Evolutionary conservation across 768 basidiomycete genomes (phyloP).

Genomic region (Boletus sp.): DNA sequence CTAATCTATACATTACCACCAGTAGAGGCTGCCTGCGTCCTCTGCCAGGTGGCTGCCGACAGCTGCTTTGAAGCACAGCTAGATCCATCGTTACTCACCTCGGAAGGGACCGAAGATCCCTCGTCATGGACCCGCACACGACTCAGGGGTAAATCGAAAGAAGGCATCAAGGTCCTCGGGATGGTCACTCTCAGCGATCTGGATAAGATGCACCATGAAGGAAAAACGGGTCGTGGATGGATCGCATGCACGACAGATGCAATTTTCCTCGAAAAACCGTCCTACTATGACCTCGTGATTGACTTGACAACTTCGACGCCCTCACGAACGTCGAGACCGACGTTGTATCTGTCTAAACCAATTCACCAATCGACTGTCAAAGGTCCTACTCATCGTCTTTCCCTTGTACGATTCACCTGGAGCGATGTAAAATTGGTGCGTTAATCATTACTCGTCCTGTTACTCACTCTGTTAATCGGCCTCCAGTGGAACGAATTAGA

Average conservation of each 20-base stretch:
- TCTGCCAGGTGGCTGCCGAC: slow-evolving; percentile 61
- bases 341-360: slow-evolving; percentile 58
- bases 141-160: slow-evolving; percentile 40
- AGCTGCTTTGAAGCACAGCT: slow-evolving; percentile 53
- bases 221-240: slow-evolving; percentile 66
- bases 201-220: slow-evolving; percentile 55
- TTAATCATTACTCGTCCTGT: not conserved
- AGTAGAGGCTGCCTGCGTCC: slow-evolving; percentile 72
- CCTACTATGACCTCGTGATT: slow-evolving; percentile 76
- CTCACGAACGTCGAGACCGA: slow-evolving; percentile 58
- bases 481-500: slow-evolving; percentile 75
- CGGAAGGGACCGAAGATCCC: slow-evolving; percentile 20
- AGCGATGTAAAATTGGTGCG: slow-evolving; percentile 74
- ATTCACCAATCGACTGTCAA: slow-evolving; percentile 35
- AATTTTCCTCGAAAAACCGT: slow-evolving; percentile 77
- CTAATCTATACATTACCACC: slow-evolving; percentile 78
- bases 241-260: slow-evolving; percentile 87
- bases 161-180: slow-evolving; percentile 67
- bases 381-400: slow-evolving; percentile 52
- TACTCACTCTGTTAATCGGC: not conserved
- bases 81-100: slow-evolving; percentile 20
- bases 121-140: slow-evolving; percentile 31
- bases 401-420: slow-evolving; percentile 73
- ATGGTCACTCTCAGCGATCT: slow-evolving; percentile 78
- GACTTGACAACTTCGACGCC: slow-evolving; percentile 70